Evolutionary conservation across 257 asterid species (phyloP).

Genomic region (Jasminum sambac): DNA sequence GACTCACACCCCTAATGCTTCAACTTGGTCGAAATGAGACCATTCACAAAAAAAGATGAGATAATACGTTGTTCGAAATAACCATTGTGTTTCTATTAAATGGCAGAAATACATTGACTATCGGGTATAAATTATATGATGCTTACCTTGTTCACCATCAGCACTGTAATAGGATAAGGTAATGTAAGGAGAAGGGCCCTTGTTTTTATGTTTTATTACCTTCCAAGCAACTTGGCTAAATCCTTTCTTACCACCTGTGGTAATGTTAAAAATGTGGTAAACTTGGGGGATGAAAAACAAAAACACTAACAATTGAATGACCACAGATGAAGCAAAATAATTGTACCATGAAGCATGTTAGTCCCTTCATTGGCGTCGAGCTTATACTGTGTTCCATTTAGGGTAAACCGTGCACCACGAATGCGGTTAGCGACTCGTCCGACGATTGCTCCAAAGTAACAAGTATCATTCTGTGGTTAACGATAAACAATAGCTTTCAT

Average conservation of each 20-base stretch:
- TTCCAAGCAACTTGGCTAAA: constrained; percentile 70
- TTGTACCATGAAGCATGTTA: constrained; percentile 70
- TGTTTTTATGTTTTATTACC: constrained; percentile 42
- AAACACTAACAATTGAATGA: too few relatives aligned
- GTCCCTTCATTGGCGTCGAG: constrained; percentile 62
- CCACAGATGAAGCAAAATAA: too few relatives aligned
- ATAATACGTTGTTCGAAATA: too few relatives aligned
- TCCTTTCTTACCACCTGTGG: constrained; percentile 74
- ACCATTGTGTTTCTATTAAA: too few relatives aligned
- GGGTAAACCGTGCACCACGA: constrained; percentile 64
- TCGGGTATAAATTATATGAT: background rate
- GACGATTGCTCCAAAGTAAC: constrained; percentile 67
- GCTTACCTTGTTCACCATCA: constrained; percentile 76
- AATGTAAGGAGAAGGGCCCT: constrained; percentile 46
- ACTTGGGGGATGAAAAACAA: too few relatives aligned
- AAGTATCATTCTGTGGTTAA: constrained; percentile 48
- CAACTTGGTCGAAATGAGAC: too few relatives aligned
- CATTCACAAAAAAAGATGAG: background rate
- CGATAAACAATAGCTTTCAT: background rate
- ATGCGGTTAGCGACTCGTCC: constrained; percentile 91
- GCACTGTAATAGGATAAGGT: constrained; percentile 56
- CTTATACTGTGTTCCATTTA: constrained; percentile 64
- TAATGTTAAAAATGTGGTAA: background rate
- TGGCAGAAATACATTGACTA: too few relatives aligned
- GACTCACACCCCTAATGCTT: too few relatives aligned